Percentiles rank a stretch among this genome's conserved stretches.
Evolutionary conservation across 306 rosid genomes (phyloP).

Genomic region (Dryas octopetala): DNA sequence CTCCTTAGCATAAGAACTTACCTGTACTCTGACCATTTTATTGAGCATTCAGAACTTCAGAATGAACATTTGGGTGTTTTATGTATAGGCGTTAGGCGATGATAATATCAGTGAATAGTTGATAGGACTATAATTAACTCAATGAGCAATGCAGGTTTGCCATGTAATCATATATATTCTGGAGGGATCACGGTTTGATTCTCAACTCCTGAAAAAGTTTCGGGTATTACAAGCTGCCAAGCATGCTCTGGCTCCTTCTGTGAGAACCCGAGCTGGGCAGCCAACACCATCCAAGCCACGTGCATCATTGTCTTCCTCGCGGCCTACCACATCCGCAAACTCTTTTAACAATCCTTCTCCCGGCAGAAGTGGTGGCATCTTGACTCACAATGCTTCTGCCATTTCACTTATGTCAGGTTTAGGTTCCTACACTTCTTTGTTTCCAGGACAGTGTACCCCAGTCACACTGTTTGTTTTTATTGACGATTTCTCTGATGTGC

Average conservation of each 20-base stretch:
- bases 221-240: slow-evolving; percentile 82
- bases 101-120: slow-evolving; percentile 2
- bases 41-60: neutral
- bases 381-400: slow-evolving; percentile 60
- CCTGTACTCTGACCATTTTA: neutral
- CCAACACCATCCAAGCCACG: slow-evolving; percentile 49
- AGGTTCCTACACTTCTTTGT: slow-evolving; percentile 86
- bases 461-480: slow-evolving; percentile 75
- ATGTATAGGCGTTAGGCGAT: neutral
- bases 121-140: slow-evolving; percentile 25
- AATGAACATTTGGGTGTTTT: neutral
- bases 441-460: slow-evolving; percentile 94
- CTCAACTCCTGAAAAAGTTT: slow-evolving; percentile 67
- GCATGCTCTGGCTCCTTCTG: slow-evolving; percentile 73
- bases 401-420: slow-evolving; percentile 83
- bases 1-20: neutral
- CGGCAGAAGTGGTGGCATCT: slow-evolving; percentile 58
- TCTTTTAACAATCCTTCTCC: slow-evolving; percentile 61
- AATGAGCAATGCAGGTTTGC: slow-evolving; percentile 80
- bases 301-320: slow-evolving; percentile 43
- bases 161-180: slow-evolving; percentile 76
- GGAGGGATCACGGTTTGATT: slow-evolving; percentile 74
- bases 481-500: slow-evolving; percentile 65
- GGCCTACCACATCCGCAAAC: slow-evolving; percentile 36
- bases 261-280: slow-evolving; percentile 47